phyloP scores from a whole-genome alignment of 352 stramenopile species.

The Phytophthora boehmeriae region DNA sequence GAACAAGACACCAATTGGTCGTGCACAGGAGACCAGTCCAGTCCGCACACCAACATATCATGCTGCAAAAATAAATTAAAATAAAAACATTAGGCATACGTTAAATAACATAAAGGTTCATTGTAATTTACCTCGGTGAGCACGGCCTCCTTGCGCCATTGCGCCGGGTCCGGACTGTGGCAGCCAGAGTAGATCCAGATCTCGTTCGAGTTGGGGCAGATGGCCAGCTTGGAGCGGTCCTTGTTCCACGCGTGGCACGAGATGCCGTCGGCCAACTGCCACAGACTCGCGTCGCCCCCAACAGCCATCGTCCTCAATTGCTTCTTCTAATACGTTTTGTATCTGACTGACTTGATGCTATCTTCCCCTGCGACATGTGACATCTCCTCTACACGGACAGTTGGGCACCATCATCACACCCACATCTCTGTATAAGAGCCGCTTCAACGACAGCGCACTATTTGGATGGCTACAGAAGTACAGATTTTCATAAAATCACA shows the following conservation, averaged over 20 bases:
- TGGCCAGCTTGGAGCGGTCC: constrained; percentile 88
- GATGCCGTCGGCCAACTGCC: constrained; percentile 83
- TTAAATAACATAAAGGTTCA: background rate
- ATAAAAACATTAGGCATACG: background rate
- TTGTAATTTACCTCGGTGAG: constrained; percentile 60
- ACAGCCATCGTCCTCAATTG: constrained; percentile 22
- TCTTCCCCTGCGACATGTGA: constrained; percentile 12
- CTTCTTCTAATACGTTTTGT: constrained; percentile 29
- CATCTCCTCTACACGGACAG: constrained; percentile 42
- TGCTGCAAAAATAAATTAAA: constrained; percentile 54
- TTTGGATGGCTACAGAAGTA: background rate
- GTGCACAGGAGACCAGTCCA: constrained; percentile 93
- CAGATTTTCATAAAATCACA: background rate
- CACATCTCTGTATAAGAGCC: constrained; percentile 30
- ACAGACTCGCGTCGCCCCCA: constrained; percentile 62
- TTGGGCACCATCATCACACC: background rate
- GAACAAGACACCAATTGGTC: constrained; percentile 95
- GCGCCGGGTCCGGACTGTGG: constrained; percentile 68
- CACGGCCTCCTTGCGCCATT: constrained; percentile 88
- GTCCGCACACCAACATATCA: constrained; percentile 92
- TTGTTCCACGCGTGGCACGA: constrained; percentile 94
- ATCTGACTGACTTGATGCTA: constrained; percentile 27
- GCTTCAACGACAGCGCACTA: constrained; percentile 36
- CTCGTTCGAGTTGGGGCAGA: constrained; percentile 93
- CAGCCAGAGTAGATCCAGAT: constrained; percentile 93